Evolutionary conservation across 805 yeast species (phyloP), one percentile per base, ranked within the genome.

Genomic region (Wickerhamomyces chambardii): DNA sequence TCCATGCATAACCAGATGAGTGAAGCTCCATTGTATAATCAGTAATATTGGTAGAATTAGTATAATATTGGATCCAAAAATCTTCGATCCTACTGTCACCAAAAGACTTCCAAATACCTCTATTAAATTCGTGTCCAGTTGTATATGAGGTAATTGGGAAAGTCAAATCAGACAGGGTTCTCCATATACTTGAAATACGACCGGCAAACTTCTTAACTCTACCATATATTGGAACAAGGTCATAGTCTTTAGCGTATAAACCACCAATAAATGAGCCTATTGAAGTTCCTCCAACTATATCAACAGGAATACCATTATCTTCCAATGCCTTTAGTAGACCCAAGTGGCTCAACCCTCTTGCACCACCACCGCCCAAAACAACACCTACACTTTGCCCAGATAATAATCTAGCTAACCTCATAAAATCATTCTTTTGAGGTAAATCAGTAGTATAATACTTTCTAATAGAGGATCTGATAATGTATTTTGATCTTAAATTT

Each of bases 291-390:
- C 98, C 98, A 34, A 90, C 74, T 41, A 89, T 64, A 58, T 90
- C 98, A 27, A 92, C 78, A 0, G 98, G 98, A 12, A 90, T 83
- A 0, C 97, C 97, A 36, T 78, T 76, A 43, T 84, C 94, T 54
- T 90, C 97, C 9, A 90, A 60, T 0, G 97, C 95, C 34, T 77
- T 75, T n/a, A 90, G 73, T 4, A 92, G 80, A 4, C 98, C 98
- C 29, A 90, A 67, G 54, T 90, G 98, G 12, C 95, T 74, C 12
- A 90, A 68, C 2, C 98, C 98, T 46, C 97, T 68, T 0, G 97
- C 95, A 30, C 98, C 98, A 29, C 98, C 98, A 12, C 98, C 98
- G 6, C 98, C 98, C 4, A 90, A 64, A 6, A 90, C 97, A 15
- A 92, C 63, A 0, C 97, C 98, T 29, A 92, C 84, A 0, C 96